Conservation (phyloP, 176 grass and related monocot species). For the Oryza punctata region DNA sequence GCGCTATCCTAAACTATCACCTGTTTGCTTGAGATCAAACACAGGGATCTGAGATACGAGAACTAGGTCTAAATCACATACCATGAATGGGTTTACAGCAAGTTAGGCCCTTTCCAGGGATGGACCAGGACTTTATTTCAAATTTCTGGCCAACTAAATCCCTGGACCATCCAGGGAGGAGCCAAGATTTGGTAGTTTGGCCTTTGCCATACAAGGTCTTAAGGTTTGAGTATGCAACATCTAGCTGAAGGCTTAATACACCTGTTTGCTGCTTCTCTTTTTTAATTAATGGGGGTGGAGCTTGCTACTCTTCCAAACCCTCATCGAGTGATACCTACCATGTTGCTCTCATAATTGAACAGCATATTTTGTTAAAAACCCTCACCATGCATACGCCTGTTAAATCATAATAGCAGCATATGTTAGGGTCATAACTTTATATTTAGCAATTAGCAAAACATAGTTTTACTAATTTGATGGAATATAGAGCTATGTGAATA, state of each 20-base stretch:
- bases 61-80: neutral
- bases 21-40: neutral
- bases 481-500: neutral
- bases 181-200: neutral
- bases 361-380: neutral
- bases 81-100: neutral
- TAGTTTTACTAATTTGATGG: no score
- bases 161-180: neutral
- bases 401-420: neutral
- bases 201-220: no score
- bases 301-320: neutral
- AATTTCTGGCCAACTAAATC: neutral
- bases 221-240: neutral
- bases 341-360: neutral
- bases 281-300: neutral
- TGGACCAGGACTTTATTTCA: neutral
- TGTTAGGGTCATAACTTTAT: neutral
- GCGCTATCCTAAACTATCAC: neutral
- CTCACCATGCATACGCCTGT: neutral
- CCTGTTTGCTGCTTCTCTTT: neutral
- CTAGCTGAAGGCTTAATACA: neutral
- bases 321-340: neutral
- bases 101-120: neutral
- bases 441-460: no score
- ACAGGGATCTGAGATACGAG: conserved; percentile 1